Conservation (phyloP, 2,329 filamentous ascomycete genomes). For the Niveomyces coronatus region DNA sequence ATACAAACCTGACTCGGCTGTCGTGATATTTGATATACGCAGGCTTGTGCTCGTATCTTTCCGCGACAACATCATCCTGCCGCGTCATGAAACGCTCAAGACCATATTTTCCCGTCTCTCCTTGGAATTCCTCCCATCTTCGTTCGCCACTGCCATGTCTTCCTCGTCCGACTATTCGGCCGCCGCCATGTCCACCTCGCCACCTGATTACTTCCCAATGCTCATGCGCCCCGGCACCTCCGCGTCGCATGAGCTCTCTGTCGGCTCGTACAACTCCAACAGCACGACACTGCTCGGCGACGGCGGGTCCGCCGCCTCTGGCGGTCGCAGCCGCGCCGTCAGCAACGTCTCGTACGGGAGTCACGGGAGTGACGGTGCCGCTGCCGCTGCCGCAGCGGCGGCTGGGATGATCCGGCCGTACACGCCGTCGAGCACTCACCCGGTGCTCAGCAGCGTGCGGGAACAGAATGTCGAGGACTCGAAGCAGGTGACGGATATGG, state of each 20-base stretch:
- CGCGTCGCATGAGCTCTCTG: conserved; percentile 60
- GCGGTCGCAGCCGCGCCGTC: conserved; percentile 66
- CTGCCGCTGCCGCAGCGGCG: conserved; percentile 16
- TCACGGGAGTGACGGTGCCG: conserved; percentile 34
- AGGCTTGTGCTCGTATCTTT: conserved; percentile 80
- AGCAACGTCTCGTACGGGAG: conserved; percentile 68
- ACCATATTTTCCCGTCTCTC: conserved; percentile 82
- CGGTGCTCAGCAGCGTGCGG: conserved; percentile 32
- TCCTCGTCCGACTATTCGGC: conserved; percentile 43
- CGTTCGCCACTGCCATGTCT: conserved; percentile 40
- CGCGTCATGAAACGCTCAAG: conserved; percentile 80
- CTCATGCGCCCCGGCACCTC: conserved; percentile 59
- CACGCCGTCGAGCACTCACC: conserved; percentile 32
- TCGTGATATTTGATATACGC: conserved; percentile 66
- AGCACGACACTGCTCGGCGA: conserved; percentile 70
- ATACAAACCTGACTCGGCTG: conserved; percentile 40
- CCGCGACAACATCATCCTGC: conserved; percentile 79
- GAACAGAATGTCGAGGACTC: conserved; percentile 57
- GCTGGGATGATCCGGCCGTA: conserved; percentile 32
- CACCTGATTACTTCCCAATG: conserved; percentile 35
- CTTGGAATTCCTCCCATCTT: conserved; percentile 61
- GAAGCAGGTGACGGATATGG: conserved; percentile 82
- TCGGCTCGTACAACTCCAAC: conserved; percentile 72
- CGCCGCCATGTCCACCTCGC: conserved; percentile 41
- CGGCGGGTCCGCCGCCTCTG: conserved; percentile 34